Evolutionary conservation across 1,284 basidiomycete species (phyloP), one percentile per base, ranked within the genome.

Genomic region (Ganoderma lucidum): DNA sequence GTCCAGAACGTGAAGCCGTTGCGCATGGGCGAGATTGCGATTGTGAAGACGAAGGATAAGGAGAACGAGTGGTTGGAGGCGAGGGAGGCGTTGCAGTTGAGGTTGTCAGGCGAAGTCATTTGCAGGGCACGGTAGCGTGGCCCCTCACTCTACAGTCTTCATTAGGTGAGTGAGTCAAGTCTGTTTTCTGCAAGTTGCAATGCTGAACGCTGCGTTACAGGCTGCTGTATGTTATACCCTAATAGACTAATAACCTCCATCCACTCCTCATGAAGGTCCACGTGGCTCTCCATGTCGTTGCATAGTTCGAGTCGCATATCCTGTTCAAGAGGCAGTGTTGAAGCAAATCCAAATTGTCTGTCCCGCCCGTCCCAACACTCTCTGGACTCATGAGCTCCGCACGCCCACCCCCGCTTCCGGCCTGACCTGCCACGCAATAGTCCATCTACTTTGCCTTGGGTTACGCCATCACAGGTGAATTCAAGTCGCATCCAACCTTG

Each of bases 1-100:
- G 93, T 86, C 55, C 92, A 90, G 81, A 90, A 84, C 2, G 83
- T 95, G 37, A 89, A 89, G 73, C 93, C 94, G 0, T 81, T 96
- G 68, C 88, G 89, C 0, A 87, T 97, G 85, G 95, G 96, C 30
- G 96, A 97, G 81, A 90, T 97, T 76, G 94, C 92, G 8, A 88
- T 96, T 44, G 89, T 97, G 39, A 87, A 86, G 72, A 95, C 93
- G 61, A 86, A 85, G 75, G 84, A 84, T 74, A 87, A 81, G 80
- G 92, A 93, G 77, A 83, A 93, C 68, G 89, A 92, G 71, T 89
- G 86, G 90, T 69, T 92, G 72, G 91, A 92, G 79, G 91, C 90
- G n/a, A 81, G 91, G 74, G 90, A 93, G 78, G 91, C 91, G 0
- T 73, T 94, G 71, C 82, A 86, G 76, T 75, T 94, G 75, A 86